These are phyloP conservation scores for Fusarium neocosmosporiellum DNA, from an alignment of 2,329 filamentous ascomycete species.

Conservation along the genomic window DNA sequence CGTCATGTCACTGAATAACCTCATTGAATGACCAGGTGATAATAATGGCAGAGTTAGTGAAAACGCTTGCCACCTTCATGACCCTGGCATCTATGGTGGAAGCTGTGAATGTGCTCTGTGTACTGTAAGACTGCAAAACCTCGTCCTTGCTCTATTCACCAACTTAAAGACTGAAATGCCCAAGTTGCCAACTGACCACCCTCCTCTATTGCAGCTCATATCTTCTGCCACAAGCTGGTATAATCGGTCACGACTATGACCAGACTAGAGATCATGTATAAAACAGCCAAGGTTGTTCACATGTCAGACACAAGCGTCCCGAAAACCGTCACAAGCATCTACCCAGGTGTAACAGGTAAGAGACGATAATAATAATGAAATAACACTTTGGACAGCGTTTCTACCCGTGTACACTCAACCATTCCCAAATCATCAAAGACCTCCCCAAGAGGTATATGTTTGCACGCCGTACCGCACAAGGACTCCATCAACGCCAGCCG, in stretches of 20 bases:
- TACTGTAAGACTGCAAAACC: not conserved
- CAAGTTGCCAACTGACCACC: not conserved
- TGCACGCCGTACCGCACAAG: constrained; percentile 26
- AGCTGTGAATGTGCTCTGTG: not conserved
- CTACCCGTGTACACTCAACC: constrained; percentile 15
- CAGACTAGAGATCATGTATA: not conserved
- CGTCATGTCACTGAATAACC: not conserved
- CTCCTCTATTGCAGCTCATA: not conserved
- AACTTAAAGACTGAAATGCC: not conserved
- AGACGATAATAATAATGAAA: not conserved
- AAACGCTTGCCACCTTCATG: not conserved
- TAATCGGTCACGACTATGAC: not conserved
- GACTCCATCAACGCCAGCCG: constrained; percentile 42
- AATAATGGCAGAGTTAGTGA: not conserved
- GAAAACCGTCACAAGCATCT: not conserved
- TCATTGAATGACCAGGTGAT: not conserved
- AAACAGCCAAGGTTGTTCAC: not conserved
- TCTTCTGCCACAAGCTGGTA: not conserved
- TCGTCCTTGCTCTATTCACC: not conserved
- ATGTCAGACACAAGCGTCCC: not conserved
- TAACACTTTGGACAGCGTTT: constrained; percentile 15
- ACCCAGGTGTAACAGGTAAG: not conserved
- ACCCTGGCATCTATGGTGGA: not conserved
- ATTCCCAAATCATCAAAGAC: constrained; percentile 15
- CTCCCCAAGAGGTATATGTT: constrained; percentile 20